Conservation (phyloP, 176 grass and related monocot genomes). For the Raddia guianensis region DNA sequence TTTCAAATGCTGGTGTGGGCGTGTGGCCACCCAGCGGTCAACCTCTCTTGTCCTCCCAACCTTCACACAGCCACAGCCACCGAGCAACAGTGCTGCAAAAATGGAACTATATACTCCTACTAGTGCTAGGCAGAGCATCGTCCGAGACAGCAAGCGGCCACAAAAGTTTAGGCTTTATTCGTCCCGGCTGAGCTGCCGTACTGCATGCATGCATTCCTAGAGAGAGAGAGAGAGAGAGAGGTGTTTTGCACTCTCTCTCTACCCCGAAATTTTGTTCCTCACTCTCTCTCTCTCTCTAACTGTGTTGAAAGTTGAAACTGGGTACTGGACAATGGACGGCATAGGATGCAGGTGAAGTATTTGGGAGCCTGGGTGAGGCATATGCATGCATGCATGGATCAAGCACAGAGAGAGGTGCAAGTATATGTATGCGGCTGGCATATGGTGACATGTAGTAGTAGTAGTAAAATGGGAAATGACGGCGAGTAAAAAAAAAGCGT, state of each 20-base stretch:
- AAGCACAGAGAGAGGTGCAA: too few species aligned
- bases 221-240: too few species aligned
- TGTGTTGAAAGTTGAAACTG: too few species aligned
- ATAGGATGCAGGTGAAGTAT: too few species aligned
- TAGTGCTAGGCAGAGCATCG: not conserved
- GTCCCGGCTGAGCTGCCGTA: not conserved
- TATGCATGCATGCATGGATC: constrained; percentile 19
- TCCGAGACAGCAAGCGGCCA: constrained; percentile 35
- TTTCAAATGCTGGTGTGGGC: not conserved
- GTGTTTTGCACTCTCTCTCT: not conserved
- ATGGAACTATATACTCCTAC: too few species aligned
- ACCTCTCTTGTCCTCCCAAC: not conserved
- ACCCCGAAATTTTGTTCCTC: too few species aligned
- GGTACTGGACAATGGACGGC: too few species aligned
- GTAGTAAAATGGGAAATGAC: not conserved
- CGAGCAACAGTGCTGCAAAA: not conserved
- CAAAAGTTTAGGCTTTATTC: constrained; percentile 39
- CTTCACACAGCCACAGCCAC: not conserved
- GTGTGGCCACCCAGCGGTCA: not conserved
- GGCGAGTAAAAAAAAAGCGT: not conserved
- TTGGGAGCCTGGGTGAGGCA: too few species aligned
- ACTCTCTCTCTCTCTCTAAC: too few species aligned
- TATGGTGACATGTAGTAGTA: too few species aligned
- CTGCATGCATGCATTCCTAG: too few species aligned
- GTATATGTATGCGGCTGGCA: not conserved